A percentile compares a stretch with the other conserved stretches of the same genome.
These are phyloP conservation scores for Aaosphaeria pasadenensis DNA, from an alignment of 2,329 filamentous ascomycete genomes.

Conservation along the genomic window DNA sequence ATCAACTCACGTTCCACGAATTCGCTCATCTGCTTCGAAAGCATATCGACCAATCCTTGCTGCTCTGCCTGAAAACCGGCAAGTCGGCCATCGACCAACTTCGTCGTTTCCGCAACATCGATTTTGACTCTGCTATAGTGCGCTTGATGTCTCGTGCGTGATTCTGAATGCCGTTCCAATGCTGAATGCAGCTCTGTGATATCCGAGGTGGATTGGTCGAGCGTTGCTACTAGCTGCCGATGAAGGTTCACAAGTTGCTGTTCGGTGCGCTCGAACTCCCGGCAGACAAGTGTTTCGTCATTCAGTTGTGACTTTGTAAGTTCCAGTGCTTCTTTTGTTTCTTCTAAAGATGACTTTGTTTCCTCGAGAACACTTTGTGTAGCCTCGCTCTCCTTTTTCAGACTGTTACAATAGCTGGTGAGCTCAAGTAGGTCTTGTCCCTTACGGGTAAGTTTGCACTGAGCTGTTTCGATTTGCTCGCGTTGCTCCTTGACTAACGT, in stretches of 20 bases:
- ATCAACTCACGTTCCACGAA: slow-evolving; percentile 75
- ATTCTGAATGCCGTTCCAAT: no score
- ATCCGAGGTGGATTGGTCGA: slow-evolving; percentile 40
- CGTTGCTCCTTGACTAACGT: slow-evolving; percentile 91
- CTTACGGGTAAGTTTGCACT: slow-evolving; percentile 87
- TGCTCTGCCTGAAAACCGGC: no score
- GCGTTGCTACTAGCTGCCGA: slow-evolving; percentile 70
- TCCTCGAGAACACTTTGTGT: slow-evolving; percentile 70
- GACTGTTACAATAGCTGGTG: slow-evolving; percentile 78
- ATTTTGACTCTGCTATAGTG: no score
- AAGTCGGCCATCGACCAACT: no score
- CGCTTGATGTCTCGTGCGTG: no score
- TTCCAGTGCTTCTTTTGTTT: slow-evolving; percentile 80
- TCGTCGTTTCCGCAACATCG: no score
- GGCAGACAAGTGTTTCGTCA: slow-evolving; percentile 75
- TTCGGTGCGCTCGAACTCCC: slow-evolving; percentile 85
- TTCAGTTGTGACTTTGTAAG: slow-evolving; percentile 72
- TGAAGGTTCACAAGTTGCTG: slow-evolving; percentile 73
- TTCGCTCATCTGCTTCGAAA: slow-evolving; percentile 35
- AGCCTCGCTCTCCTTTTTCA: slow-evolving; percentile 87
- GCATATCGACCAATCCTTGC: no score
- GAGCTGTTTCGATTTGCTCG: slow-evolving; percentile 88
- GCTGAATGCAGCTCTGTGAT: no score
- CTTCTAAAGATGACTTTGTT: slow-evolving; percentile 76
- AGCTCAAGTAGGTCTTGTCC: slow-evolving; percentile 86